A percentile compares a stretch with the other conserved stretches of the same genome.
Evolutionary conservation across 345 rosid genomes (phyloP).

Genomic region (Laguncularia racemosa): DNA sequence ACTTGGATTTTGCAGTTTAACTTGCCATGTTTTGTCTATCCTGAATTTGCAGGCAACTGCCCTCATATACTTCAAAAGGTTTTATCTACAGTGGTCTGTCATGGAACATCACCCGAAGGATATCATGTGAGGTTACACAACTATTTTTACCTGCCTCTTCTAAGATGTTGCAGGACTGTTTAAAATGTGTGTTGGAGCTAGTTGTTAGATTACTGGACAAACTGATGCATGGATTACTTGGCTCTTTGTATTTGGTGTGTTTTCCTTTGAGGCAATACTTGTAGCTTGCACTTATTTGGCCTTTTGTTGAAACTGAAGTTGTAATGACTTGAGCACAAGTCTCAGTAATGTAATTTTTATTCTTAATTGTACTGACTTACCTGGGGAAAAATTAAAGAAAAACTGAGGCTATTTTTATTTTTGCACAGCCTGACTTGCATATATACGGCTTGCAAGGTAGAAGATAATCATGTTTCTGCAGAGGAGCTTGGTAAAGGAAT

Average conservation of each 20-base stretch:
- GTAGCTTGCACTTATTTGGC: no score
- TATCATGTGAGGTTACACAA: constrained; percentile 55
- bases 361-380: no score
- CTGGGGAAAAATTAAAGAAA: no score
- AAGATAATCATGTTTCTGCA: constrained; percentile 97
- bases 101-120: constrained; percentile 98
- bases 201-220: no score
- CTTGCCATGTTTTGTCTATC: background rate
- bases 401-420: background rate
- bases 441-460: constrained; percentile 92
- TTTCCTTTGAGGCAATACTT: no score
- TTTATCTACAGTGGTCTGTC: constrained; percentile 96
- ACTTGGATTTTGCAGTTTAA: constrained; percentile 3
- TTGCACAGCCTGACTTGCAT: constrained; percentile 86
- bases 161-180: background rate
- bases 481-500: constrained; percentile 99
- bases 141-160: constrained; percentile 1
- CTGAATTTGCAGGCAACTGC: constrained; percentile 73
- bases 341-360: no score
- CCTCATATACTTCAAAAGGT: constrained; percentile 88
- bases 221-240: no score
- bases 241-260: no score
- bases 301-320: no score
- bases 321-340: no score
- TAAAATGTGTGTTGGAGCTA: no score